These are phyloP conservation scores for Erysimum cheiri DNA, from an alignment of 441 rosid genomes.

Conservation along the genomic window DNA sequence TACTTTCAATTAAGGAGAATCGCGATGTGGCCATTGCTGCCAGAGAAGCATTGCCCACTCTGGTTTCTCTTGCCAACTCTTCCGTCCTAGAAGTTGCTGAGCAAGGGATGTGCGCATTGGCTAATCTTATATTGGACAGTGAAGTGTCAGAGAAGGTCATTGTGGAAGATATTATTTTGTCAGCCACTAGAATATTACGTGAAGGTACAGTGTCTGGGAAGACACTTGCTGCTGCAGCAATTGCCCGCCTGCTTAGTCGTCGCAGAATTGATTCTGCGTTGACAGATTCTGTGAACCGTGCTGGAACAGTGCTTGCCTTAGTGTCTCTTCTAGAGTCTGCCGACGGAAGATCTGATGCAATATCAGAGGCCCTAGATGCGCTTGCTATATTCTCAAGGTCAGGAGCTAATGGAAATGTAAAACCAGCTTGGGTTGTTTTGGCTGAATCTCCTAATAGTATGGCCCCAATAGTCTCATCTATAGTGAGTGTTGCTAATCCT, in stretches of 20 bases:
- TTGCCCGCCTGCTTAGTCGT: constrained; percentile 85
- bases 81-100: constrained; percentile 87
- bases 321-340: constrained; percentile 94
- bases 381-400: constrained; percentile 93
- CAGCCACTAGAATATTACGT: constrained; percentile 87
- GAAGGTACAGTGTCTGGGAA: constrained; percentile 95
- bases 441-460: constrained; percentile 82
- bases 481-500: constrained; percentile 79
- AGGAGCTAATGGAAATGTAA: constrained; percentile 63
- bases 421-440: constrained; percentile 97
- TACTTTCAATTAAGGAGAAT: constrained; percentile 94
- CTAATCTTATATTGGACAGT: constrained; percentile 92
- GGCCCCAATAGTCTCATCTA: constrained; percentile 83
- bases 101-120: constrained; percentile 94
- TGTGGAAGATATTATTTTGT: constrained; percentile 86
- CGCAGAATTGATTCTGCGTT: constrained; percentile 70
- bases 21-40: constrained; percentile 92
- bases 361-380: constrained; percentile 90
- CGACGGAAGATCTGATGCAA: constrained; percentile 67
- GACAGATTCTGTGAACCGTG: constrained; percentile 88
- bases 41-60: constrained; percentile 78
- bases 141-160: constrained; percentile 82
- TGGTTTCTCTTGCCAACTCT: constrained; percentile 79
- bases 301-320: constrained; percentile 95
- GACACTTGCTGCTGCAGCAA: constrained; percentile 98